A percentile compares a stretch with the other conserved stretches of the same genome.
These are phyloP conservation scores for Aegilops speltoides DNA, from an alignment of 176 grass and related monocot species.

Conservation along the genomic window DNA sequence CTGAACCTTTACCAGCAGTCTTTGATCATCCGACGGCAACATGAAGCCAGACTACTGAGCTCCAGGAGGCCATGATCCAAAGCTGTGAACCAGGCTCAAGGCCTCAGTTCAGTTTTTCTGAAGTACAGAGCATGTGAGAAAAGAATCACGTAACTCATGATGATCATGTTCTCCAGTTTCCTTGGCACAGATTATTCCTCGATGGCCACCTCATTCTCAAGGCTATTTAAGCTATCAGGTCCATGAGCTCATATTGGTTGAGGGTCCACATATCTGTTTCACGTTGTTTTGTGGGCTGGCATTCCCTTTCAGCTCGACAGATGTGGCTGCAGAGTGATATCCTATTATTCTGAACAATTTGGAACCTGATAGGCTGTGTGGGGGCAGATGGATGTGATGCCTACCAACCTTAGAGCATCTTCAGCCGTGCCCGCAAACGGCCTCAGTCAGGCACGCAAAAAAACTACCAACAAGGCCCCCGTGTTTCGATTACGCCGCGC, in stretches of 20 bases:
- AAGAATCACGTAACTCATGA: neutral
- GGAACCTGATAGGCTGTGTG: neutral
- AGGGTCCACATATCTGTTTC: neutral
- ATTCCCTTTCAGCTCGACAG: neutral
- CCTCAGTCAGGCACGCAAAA: too few relatives aligned
- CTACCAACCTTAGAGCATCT: neutral
- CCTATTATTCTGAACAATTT: neutral
- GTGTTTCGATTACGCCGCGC: too few relatives aligned
- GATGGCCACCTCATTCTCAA: neutral
- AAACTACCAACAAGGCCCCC: too few relatives aligned
- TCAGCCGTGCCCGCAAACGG: too few relatives aligned
- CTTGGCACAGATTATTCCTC: neutral
- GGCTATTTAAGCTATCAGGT: neutral
- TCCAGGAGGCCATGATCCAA: constrained; percentile 41
- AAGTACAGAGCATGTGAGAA: neutral
- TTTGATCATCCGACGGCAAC: constrained; percentile 53
- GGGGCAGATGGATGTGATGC: neutral
- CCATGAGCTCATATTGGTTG: neutral
- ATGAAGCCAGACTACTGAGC: constrained; percentile 49
- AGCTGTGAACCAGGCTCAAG: too few relatives aligned
- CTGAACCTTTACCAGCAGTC: constrained; percentile 74
- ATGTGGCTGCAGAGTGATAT: neutral
- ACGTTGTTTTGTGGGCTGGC: neutral
- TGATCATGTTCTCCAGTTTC: neutral
- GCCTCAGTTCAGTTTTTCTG: neutral